Percentiles rank a stretch among this genome's conserved stretches.
These are phyloP conservation scores for Saccharomyces hybrid DNA, from an alignment of 1,139 yeast genomes.

Conservation along the genomic window DNA sequence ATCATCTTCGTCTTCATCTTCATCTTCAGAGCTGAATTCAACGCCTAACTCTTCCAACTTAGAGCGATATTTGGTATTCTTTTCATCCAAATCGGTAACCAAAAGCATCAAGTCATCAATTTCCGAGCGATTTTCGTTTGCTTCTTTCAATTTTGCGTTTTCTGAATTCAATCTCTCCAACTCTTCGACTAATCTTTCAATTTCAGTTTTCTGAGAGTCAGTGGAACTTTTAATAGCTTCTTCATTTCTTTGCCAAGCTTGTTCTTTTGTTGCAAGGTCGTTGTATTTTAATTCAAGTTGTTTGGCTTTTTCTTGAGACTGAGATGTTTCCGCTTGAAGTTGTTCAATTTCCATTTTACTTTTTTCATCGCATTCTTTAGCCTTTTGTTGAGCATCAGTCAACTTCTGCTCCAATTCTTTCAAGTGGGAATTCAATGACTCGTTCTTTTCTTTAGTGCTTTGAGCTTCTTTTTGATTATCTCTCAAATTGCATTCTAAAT, in stretches of 20 bases:
- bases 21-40: constrained; percentile 47
- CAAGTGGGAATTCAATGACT: background rate
- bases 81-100: constrained; percentile 68
- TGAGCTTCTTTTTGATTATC: background rate
- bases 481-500: background rate
- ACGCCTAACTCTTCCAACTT: constrained; percentile 45
- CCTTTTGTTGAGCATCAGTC: background rate
- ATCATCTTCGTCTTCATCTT: constrained; percentile 43
- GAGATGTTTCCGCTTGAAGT: constrained; percentile 6
- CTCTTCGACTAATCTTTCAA: background rate
- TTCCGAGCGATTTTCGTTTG: constrained; percentile 35
- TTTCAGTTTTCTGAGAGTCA: background rate
- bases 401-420: constrained; percentile 6
- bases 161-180: constrained; percentile 10
- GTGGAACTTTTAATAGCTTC: background rate
- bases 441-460: constrained; percentile 3
- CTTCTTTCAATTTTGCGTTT: constrained; percentile 12
- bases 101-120: constrained; percentile 70
- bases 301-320: background rate
- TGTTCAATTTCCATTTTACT: constrained; percentile 4
- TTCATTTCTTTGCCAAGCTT: background rate
- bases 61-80: constrained; percentile 50
- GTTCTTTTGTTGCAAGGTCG: background rate
- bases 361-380: constrained; percentile 3
- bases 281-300: background rate